Conservation (phyloP, 345 rosid species). For the Toxicodendron radicans region DNA sequence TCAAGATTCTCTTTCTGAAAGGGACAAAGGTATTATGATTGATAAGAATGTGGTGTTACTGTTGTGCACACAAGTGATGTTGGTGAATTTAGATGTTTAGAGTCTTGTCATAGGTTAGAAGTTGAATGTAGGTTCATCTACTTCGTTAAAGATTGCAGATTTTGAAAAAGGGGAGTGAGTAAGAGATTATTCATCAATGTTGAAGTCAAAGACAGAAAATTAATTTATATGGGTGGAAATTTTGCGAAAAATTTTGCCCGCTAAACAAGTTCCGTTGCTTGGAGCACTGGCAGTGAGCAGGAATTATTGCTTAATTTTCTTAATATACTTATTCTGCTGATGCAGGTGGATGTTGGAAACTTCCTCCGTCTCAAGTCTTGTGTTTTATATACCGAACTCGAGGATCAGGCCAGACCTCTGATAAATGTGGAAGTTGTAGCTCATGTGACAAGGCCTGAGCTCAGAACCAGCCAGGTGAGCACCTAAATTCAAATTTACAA, state of each 20-base stretch:
- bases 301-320: not conserved
- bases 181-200: not conserved
- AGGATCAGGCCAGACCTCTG: constrained; percentile 49
- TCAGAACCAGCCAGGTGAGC: constrained; percentile 71
- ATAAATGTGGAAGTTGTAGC: constrained; percentile 82
- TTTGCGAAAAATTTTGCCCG: not conserved
- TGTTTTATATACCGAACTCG: constrained; percentile 67
- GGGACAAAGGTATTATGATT: too few relatives aligned
- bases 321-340: not conserved
- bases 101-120: not conserved
- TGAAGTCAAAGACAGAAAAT: not conserved
- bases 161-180: not conserved
- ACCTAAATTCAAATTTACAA: not conserved
- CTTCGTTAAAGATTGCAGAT: too few relatives aligned
- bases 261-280: not conserved
- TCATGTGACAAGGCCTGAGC: constrained; percentile 77
- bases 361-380: constrained; percentile 89
- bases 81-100: not conserved
- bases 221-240: not conserved
- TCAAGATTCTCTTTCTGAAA: not conserved
- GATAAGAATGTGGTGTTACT: not conserved
- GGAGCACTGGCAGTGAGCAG: not conserved
- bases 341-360: constrained; percentile 84
- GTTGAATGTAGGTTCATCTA: too few relatives aligned
- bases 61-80: too few relatives aligned